Conservation (phyloP, 2,329 filamentous ascomycete species). For the Phialocephala subalpina region DNA sequence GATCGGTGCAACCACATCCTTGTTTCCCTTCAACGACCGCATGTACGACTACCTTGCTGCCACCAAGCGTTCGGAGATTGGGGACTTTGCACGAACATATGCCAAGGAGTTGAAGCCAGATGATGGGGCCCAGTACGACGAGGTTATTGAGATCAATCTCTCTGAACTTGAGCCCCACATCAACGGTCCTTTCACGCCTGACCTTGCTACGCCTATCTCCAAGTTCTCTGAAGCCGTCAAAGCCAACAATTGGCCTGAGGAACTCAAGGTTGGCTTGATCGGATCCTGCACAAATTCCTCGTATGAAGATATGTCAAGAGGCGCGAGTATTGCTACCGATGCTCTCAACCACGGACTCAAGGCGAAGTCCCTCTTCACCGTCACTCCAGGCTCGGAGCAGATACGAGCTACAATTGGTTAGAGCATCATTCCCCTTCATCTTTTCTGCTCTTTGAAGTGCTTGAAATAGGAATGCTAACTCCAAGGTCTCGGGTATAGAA, state of each 20-base stretch:
- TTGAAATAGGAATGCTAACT: no score
- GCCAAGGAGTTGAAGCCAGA: constrained; percentile 87
- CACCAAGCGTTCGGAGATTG: constrained; percentile 90
- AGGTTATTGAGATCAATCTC: constrained; percentile 96
- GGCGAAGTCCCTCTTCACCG: constrained; percentile 90
- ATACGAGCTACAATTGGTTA: constrained; percentile 54
- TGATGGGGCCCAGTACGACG: constrained; percentile 91
- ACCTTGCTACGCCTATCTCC: constrained; percentile 96
- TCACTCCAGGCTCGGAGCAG: constrained; percentile 97
- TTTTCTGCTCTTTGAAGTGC: no score
- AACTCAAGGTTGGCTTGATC: constrained; percentile 95
- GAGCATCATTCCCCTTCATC: constrained; percentile 68
- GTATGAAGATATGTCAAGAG: constrained; percentile 91
- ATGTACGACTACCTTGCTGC: constrained; percentile 96
- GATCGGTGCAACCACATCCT: constrained; percentile 83
- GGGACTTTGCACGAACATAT: constrained; percentile 87
- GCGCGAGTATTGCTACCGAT: constrained; percentile 89
- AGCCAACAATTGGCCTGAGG: constrained; percentile 94
- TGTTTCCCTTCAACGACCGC: constrained; percentile 98
- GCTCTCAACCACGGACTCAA: constrained; percentile 93
- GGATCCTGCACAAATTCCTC: constrained; percentile 96
- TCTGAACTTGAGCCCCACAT: constrained; percentile 95
- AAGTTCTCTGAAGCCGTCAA: constrained; percentile 96
- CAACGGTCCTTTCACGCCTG: constrained; percentile 98
- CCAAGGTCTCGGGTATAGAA: no score